phyloP scores from a whole-genome alignment of 1,284 basidiomycete species.

The Leucoagaricus sp. region DNA sequence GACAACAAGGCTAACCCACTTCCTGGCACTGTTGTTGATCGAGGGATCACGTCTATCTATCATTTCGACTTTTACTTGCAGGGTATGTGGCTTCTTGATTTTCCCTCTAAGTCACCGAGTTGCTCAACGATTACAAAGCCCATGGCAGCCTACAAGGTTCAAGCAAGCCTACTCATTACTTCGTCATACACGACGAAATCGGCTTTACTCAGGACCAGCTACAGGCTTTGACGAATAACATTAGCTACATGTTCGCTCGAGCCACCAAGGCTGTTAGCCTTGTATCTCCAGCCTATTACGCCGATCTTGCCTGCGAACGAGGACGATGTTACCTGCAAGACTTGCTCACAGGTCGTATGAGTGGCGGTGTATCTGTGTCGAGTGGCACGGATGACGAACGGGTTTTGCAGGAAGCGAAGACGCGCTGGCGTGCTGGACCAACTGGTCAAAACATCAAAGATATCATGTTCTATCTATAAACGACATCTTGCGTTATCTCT shows the following conservation, averaged over 20 bases:
- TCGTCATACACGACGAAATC: slow-evolving; percentile 75
- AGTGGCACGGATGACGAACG: slow-evolving; percentile 51
- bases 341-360: slow-evolving; percentile 57
- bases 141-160: slow-evolving; percentile 68
- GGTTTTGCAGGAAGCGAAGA: slow-evolving; percentile 51
- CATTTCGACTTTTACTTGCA: slow-evolving; percentile 79
- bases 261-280: slow-evolving; percentile 81
- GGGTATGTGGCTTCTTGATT: slow-evolving; percentile 31
- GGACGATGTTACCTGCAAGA: slow-evolving; percentile 74
- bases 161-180: slow-evolving; percentile 75
- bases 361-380: slow-evolving; percentile 31
- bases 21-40: slow-evolving; percentile 77
- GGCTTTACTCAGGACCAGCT: slow-evolving; percentile 66
- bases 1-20: slow-evolving; percentile 68
- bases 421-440: slow-evolving; percentile 61
- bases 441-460: slow-evolving; percentile 48
- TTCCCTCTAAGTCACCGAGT: too few species aligned
- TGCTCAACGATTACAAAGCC: slow-evolving; percentile 35
- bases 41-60: slow-evolving; percentile 67
- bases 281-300: slow-evolving; percentile 78
- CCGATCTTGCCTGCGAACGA: slow-evolving; percentile 75
- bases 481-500: background rate
- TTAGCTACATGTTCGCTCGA: slow-evolving; percentile 77
- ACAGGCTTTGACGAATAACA: slow-evolving; percentile 59
- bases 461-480: slow-evolving; percentile 75